Evolutionary conservation across 2,329 filamentous ascomycete genomes (phyloP).

Genomic region (Trichoderma brevicompactum): DNA sequence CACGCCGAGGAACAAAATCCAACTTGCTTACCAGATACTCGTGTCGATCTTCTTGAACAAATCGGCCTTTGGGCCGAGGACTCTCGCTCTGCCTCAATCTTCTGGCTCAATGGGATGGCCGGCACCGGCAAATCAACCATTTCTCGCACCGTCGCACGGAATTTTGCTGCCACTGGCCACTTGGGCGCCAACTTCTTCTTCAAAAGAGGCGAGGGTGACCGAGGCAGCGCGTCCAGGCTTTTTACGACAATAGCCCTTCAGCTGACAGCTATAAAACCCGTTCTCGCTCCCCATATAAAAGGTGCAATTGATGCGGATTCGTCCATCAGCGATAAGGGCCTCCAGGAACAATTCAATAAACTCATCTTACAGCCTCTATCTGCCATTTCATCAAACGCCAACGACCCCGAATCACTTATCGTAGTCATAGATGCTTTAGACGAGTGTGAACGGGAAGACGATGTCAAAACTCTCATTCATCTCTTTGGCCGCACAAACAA

Average conservation of each 20-base stretch:
- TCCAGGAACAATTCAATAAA: neutral
- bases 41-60: neutral
- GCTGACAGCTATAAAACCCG: neutral
- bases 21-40: neutral
- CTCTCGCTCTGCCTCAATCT: neutral
- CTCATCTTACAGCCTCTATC: slow-evolving; percentile 4
- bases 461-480: neutral
- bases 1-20: neutral
- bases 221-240: neutral
- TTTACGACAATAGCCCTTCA: slow-evolving; percentile 13
- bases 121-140: slow-evolving; percentile 11
- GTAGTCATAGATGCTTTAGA: slow-evolving; percentile 7
- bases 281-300: neutral
- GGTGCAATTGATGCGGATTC: neutral
- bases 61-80: neutral
- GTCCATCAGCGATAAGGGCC: slow-evolving; percentile 1
- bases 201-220: slow-evolving; percentile 11
- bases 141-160: slow-evolving; percentile 3
- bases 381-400: neutral
- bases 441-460: neutral
- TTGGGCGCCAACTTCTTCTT: slow-evolving; percentile 9
- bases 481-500: neutral
- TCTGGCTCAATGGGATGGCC: slow-evolving; percentile 20
- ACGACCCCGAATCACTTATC: neutral
- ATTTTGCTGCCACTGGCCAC: neutral